A percentile compares a stretch with the other conserved stretches of the same genome.
Evolutionary conservation across 208 protist genomes (phyloP).

Genomic region (Leishmania guyanensis): DNA sequence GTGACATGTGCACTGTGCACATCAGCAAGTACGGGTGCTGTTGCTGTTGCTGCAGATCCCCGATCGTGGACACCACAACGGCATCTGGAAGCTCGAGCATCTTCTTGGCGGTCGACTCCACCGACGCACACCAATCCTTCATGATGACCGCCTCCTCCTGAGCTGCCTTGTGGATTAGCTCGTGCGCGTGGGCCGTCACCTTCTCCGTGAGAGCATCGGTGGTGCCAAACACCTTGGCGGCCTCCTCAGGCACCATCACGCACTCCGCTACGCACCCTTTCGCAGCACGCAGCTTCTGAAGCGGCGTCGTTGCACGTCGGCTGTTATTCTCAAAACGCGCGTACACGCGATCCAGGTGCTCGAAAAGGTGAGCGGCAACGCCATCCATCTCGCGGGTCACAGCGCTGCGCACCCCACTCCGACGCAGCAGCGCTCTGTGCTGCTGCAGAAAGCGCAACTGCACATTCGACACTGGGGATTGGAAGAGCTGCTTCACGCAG

Average conservation of each 20-base stretch:
- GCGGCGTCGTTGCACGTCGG: slow-evolving; percentile 56
- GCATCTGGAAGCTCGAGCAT: slow-evolving; percentile 47
- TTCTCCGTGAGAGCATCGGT: slow-evolving; percentile 36
- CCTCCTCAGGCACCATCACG: slow-evolving; percentile 54
- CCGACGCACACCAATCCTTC: slow-evolving; percentile 41
- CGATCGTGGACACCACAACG: slow-evolving; percentile 37
- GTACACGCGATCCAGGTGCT: slow-evolving; percentile 58
- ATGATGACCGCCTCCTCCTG: slow-evolving; percentile 32
- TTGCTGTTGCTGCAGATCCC: slow-evolving; percentile 9
- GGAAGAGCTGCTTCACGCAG: slow-evolving; percentile 65
- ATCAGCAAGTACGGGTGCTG: slow-evolving; percentile 38
- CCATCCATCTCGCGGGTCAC: slow-evolving; percentile 57
- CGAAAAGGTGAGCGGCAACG: slow-evolving; percentile 51
- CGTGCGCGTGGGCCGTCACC: slow-evolving; percentile 40
- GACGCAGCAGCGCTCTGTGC: slow-evolving; percentile 62
- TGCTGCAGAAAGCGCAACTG: slow-evolving; percentile 55
- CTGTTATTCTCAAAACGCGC: slow-evolving; percentile 69
- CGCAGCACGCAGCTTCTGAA: slow-evolving; percentile 67
- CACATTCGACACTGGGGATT: slow-evolving; percentile 30
- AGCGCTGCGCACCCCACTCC: slow-evolving; percentile 46
- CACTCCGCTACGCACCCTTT: slow-evolving; percentile 70
- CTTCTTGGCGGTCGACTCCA: slow-evolving; percentile 48
- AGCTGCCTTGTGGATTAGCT: slow-evolving; percentile 33
- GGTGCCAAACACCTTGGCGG: slow-evolving; percentile 58
- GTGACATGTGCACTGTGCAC: slow-evolving; percentile 55